A percentile compares a stretch with the other conserved stretches of the same genome.
Conservation (phyloP, 495 filamentous ascomycete genomes). For the Aspergillus nanangensis region DNA sequence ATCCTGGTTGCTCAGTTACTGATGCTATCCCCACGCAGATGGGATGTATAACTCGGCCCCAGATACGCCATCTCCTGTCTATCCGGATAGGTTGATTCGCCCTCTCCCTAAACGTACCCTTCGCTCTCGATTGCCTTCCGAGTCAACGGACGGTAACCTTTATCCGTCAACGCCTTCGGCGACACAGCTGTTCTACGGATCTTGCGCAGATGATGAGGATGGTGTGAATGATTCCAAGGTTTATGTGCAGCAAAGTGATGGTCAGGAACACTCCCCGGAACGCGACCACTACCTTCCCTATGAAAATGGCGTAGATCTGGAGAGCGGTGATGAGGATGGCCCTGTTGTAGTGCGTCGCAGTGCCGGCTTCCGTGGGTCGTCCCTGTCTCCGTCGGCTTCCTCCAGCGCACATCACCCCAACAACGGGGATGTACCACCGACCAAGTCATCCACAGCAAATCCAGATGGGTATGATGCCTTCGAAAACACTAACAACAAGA, state of each 20-base stretch:
- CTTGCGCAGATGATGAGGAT: constrained; percentile 47
- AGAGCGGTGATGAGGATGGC: constrained; percentile 44
- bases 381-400: constrained; percentile 29
- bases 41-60: constrained; percentile 55
- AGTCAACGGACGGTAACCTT: constrained; percentile 75
- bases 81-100: constrained; percentile 86
- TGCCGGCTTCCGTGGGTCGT: constrained; percentile 38
- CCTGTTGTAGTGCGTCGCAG: constrained; percentile 42
- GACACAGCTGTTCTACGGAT: constrained; percentile 70
- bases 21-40: constrained; percentile 40
- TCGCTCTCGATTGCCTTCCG: constrained; percentile 77
- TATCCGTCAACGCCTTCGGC: constrained; percentile 70
- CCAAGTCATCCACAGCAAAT: constrained; percentile 33
- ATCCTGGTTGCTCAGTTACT: constrained; percentile 37
- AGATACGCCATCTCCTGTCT: constrained; percentile 70
- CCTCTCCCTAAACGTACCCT: constrained; percentile 86
- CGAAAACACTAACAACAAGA: constrained; percentile 99
- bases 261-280: constrained; percentile 45
- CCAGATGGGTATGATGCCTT: constrained; percentile 94
- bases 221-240: constrained; percentile 39
- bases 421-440: constrained; percentile 23
- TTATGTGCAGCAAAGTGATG: constrained; percentile 42
- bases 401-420: constrained; percentile 21
- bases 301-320: constrained; percentile 37
- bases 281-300: constrained; percentile 36